Conservation (phyloP, 2,329 filamentous ascomycete genomes). For the Balansia obtecta region DNA sequence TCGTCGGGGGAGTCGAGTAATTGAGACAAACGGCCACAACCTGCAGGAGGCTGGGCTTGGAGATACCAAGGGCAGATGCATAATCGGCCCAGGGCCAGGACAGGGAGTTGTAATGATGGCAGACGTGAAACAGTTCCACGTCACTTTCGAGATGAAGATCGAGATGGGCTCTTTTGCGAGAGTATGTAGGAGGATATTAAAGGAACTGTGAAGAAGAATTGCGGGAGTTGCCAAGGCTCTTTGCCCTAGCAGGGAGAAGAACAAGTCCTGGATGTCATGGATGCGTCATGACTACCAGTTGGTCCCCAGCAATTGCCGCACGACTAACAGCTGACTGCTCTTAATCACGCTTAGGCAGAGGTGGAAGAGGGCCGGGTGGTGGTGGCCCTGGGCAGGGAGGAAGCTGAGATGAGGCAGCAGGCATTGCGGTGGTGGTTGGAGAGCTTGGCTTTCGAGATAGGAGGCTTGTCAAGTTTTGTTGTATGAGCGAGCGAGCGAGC, state of each 20-base stretch:
- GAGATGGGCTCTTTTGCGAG: background rate
- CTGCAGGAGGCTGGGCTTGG: constrained; percentile 6
- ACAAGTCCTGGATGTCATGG: background rate
- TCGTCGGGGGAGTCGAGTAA: constrained; percentile 3
- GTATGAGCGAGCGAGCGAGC: no score
- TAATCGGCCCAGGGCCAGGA: constrained; percentile 7
- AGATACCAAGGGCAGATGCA: constrained; percentile 7
- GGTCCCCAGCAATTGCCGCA: background rate
- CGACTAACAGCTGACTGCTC: constrained; percentile 1
- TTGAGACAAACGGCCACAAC: constrained; percentile 8
- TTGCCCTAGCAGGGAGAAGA: background rate
- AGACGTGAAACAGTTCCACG: constrained; percentile 6
- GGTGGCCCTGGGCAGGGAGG: constrained; percentile 56
- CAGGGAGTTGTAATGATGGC: constrained; percentile 4
- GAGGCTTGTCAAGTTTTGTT: background rate
- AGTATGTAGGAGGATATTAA: constrained; percentile 4
- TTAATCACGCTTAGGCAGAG: constrained; percentile 49
- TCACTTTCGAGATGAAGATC: background rate
- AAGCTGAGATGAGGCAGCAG: constrained; percentile 50
- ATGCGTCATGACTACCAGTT: background rate
- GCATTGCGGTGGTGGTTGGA: constrained; percentile 29
- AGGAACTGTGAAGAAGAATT: background rate
- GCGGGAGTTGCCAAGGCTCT: background rate
- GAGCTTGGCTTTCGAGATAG: background rate
- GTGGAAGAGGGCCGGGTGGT: constrained; percentile 51